Conservation (phyloP, 352 stramenopile species). For the Ochromonadaceae sp. region DNA sequence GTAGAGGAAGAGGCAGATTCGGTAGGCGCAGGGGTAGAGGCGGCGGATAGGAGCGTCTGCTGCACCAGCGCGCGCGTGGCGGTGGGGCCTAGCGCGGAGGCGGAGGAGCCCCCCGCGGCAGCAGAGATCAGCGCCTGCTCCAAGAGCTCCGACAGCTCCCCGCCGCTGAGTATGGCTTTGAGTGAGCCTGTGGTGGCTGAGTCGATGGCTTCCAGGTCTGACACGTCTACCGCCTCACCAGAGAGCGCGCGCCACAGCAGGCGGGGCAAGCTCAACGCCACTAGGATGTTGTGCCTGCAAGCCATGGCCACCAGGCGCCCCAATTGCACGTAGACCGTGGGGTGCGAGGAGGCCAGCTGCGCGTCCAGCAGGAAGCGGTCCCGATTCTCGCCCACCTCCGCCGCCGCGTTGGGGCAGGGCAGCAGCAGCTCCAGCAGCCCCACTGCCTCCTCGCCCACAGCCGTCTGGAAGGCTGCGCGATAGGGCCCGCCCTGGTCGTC, state of each 20-base stretch:
- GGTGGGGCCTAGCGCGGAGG: too few species aligned
- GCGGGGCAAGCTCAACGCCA: slow-evolving; percentile 67
- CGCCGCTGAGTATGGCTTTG: slow-evolving; percentile 71
- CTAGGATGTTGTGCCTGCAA: slow-evolving; percentile 82
- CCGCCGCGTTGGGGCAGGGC: slow-evolving; percentile 62
- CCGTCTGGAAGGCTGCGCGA: slow-evolving; percentile 88
- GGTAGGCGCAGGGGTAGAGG: too few species aligned
- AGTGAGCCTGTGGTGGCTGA: slow-evolving; percentile 39
- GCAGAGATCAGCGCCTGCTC: slow-evolving; percentile 42
- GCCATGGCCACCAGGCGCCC: slow-evolving; percentile 87
- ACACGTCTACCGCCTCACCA: slow-evolving; percentile 48
- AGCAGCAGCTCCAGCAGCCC: slow-evolving; percentile 58
- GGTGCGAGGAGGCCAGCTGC: slow-evolving; percentile 35
- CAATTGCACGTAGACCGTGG: slow-evolving; percentile 76
- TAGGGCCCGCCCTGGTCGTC: slow-evolving; percentile 98
- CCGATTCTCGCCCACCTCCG: slow-evolving; percentile 62
- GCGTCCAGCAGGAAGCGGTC: slow-evolving; percentile 76
- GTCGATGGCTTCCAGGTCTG: slow-evolving; percentile 41
- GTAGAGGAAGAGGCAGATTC: too few species aligned
- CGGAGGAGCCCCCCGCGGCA: too few species aligned
- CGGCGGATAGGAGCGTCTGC: too few species aligned
- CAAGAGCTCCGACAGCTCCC: slow-evolving; percentile 79
- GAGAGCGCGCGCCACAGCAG: slow-evolving; percentile 64
- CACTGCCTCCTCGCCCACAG: slow-evolving; percentile 57
- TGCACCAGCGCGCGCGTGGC: too few species aligned